Evolutionary conservation across 495 filamentous ascomycete species (phyloP).

Genomic region (Hyaloscypha hepaticicola): DNA sequence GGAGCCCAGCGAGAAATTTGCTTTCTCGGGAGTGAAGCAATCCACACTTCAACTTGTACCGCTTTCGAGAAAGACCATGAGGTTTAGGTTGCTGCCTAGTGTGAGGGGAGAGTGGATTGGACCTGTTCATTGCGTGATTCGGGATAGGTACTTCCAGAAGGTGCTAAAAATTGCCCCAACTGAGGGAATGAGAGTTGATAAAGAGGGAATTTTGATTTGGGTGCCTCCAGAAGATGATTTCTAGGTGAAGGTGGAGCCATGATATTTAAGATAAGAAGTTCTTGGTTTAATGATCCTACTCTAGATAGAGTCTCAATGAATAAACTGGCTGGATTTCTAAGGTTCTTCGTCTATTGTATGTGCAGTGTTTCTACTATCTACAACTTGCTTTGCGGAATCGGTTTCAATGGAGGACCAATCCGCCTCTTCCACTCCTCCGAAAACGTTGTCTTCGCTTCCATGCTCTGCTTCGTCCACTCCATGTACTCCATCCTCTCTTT

Average conservation of each 20-base stretch:
- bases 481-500: conserved; percentile 60
- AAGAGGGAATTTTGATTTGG: conserved; percentile 72
- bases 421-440: conserved; percentile 52
- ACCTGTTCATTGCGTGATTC: conserved; percentile 66
- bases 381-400: conserved; percentile 22
- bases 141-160: conserved; percentile 90
- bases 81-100: conserved; percentile 66
- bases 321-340: too few relatives aligned
- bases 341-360: background rate
- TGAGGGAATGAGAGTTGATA: conserved; percentile 71
- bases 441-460: conserved; percentile 57
- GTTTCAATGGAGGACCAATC: conserved; percentile 17
- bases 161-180: conserved; percentile 67
- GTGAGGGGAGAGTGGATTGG: conserved; percentile 66
- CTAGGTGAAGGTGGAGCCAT: conserved; percentile 11
- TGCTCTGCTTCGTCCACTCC: conserved; percentile 48
- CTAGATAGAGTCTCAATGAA: too few relatives aligned
- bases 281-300: too few relatives aligned
- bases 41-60: conserved; percentile 75
- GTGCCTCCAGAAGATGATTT: conserved; percentile 45
- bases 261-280: conserved; percentile 11
- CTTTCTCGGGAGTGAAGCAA: conserved; percentile 86
- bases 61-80: conserved; percentile 65
- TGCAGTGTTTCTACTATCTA: conserved; percentile 6
- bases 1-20: conserved; percentile 91